Evolutionary conservation across 208 protist species (phyloP), one percentile per base, ranked within the genome.

Genomic region (Phytomonas francai): DNA sequence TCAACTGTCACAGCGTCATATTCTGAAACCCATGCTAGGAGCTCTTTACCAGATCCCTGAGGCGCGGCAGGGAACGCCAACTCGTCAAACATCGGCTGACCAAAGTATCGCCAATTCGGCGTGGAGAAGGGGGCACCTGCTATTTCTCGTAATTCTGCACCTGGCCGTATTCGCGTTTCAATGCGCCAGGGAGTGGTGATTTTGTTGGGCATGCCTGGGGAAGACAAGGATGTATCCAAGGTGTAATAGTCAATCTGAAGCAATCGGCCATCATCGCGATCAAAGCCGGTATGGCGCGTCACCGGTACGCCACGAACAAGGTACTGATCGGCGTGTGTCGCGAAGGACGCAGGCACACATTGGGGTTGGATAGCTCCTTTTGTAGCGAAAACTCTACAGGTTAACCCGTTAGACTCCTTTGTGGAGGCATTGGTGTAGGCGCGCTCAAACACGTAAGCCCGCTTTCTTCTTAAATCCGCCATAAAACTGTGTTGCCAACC

Each of bases 41-140:
- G 33, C 28, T 62, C 65, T 1, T n/a, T 69, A 16, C 11, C 29
- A 8, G 3, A 25, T 28, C 19, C 25, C 39, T 58, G 64, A 39
- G 63, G 57, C 1, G 39, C 34, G 11, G 36, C 6, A 60, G 59
- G 68, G 49, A 85, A 63, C 42, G 62, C 65, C 25, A 91, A 65
- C 64, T 89, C 83, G 65, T 91, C 85, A 63, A 84, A 85, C 73
- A 91, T 83, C 32, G 80, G 85, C 19, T 79, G 72, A 25, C 83
- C 78, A 65, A 89, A 91, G 59, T 84, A 82, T 36, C 85, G 80
- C 83, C 85, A 87, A 63, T 89, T 89, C 8, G 85, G 82, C n/a
- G 75, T 16, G 5, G 67, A 65, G 31, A 74, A 59, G 2, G 85
- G 76, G 3, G 75, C 69, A 8, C 39, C 76, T 31, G 78, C 68